Conservation (phyloP, 805 yeast genomes). For the Zygoascus biomembranicola region DNA sequence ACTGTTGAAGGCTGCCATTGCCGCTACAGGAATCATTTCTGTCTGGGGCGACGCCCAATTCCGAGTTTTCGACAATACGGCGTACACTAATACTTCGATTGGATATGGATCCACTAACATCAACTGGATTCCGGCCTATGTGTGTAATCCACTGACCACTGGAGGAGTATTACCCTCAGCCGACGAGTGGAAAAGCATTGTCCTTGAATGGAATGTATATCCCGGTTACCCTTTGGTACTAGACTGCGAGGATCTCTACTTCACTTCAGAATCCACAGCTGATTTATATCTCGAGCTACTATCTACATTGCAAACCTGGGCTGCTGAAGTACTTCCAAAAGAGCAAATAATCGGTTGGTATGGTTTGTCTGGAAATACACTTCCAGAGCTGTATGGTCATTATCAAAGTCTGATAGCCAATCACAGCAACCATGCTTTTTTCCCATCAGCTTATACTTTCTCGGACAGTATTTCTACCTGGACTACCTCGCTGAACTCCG, state of each 20-base stretch:
- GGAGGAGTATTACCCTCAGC: constrained; percentile 3
- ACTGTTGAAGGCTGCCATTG: no score
- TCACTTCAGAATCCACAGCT: constrained; percentile 2
- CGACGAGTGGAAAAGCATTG: constrained; percentile 4
- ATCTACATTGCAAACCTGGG: constrained; percentile 6
- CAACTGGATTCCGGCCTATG: constrained; percentile 9
- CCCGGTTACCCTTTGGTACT: constrained; percentile 9
- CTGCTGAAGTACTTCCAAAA: constrained; percentile 5
- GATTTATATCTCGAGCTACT: constrained; percentile 1
- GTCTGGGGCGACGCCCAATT: background rate
- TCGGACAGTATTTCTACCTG: background rate
- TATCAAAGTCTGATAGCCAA: constrained; percentile 5
- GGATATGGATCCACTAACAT: constrained; percentile 5
- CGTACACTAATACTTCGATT: constrained; percentile 3
- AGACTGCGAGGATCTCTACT: constrained; percentile 7
- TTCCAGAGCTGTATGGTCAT: constrained; percentile 2
- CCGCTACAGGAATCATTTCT: no score
- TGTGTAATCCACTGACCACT: constrained; percentile 4
- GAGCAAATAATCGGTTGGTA: constrained; percentile 8
- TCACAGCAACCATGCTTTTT: constrained; percentile 5
- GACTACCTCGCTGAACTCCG: constrained; percentile 1
- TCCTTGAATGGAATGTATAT: constrained; percentile 6
- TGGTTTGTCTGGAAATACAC: constrained; percentile 5
- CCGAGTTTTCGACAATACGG: constrained; percentile 7
- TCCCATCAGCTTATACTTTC: constrained; percentile 8